Conservation (phyloP, 2,329 filamentous ascomycete genomes). For the Atkinsonella texensis region DNA sequence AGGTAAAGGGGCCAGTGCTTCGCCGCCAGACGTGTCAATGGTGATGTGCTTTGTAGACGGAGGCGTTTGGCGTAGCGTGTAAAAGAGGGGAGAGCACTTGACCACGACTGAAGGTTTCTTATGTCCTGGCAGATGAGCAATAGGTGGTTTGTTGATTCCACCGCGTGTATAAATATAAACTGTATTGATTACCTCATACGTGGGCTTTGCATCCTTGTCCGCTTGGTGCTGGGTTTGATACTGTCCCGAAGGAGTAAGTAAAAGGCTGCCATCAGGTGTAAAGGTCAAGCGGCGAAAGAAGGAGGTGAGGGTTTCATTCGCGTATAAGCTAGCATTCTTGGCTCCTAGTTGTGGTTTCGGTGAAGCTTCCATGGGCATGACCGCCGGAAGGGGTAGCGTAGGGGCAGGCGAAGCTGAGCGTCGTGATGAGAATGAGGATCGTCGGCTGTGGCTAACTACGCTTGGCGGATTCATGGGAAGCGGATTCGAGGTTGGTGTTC, state of each 20-base stretch:
- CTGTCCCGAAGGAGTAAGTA: constrained; percentile 90
- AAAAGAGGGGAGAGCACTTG: constrained; percentile 83
- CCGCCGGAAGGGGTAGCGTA: constrained; percentile 83
- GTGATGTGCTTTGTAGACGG: constrained; percentile 78
- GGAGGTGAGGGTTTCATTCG: constrained; percentile 91
- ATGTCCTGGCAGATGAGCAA: constrained; percentile 89
- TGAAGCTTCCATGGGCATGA: constrained; percentile 86
- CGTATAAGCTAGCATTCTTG: constrained; percentile 83
- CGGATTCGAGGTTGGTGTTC: constrained; percentile 79
- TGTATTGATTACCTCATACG: constrained; percentile 86
- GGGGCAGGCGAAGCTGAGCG: constrained; percentile 88
- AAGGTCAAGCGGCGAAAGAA: constrained; percentile 94
- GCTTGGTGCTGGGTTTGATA: constrained; percentile 69
- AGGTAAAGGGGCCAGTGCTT: constrained; percentile 70
- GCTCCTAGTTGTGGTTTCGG: constrained; percentile 65
- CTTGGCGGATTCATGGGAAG: constrained; percentile 92
- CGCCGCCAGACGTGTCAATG: constrained; percentile 83
- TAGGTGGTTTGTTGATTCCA: constrained; percentile 90
- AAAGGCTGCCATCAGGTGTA: constrained; percentile 83
- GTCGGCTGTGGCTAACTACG: constrained; percentile 77
- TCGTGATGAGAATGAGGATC: constrained; percentile 85
- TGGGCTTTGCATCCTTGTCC: constrained; percentile 56
- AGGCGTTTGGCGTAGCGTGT: constrained; percentile 59
- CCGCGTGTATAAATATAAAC: constrained; percentile 97
- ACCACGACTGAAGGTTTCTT: constrained; percentile 97